These are phyloP conservation scores for Lichtheimia ramosa DNA, from an alignment of 371 early-diverging fungal species.

Conservation along the genomic window DNA sequence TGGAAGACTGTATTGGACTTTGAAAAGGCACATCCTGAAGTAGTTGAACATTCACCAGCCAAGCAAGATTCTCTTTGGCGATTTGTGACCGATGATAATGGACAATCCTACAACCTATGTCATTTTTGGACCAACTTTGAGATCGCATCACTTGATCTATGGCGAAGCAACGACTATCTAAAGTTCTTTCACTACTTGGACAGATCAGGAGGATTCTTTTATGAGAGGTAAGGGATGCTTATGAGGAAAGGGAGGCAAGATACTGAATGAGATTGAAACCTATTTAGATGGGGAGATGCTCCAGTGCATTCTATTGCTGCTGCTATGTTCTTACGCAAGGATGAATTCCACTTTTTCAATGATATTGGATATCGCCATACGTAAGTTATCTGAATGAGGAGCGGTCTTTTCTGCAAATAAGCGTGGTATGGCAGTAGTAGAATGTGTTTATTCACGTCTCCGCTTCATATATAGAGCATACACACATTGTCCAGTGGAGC, in stretches of 20 bases:
- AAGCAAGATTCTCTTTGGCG: slow-evolving; percentile 38
- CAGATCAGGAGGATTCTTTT: slow-evolving; percentile 89
- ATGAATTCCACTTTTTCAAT: slow-evolving; percentile 89
- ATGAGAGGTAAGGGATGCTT: slow-evolving; percentile 62
- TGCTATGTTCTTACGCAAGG: slow-evolving; percentile 74
- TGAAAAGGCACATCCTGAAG: slow-evolving; percentile 41
- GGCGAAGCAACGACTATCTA: slow-evolving; percentile 73
- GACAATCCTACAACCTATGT: slow-evolving; percentile 58
- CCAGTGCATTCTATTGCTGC: slow-evolving; percentile 96
- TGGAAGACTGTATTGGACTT: slow-evolving; percentile 64
- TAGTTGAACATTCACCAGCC: slow-evolving; percentile 28
- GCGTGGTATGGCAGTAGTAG: too few relatives aligned
- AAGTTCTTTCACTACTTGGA: slow-evolving; percentile 85
- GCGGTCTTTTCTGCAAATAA: too few relatives aligned
- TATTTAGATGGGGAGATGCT: slow-evolving; percentile 91
- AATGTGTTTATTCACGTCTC: too few relatives aligned
- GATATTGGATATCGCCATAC: slow-evolving; percentile 71
- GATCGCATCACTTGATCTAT: slow-evolving; percentile 84
- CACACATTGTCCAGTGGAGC: slow-evolving; percentile 69
- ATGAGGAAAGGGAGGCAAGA: slow-evolving; percentile 25
- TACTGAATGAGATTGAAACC: neutral
- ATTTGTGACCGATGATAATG: slow-evolving; percentile 42
- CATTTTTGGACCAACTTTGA: slow-evolving; percentile 77
- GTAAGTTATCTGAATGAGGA: slow-evolving; percentile 46
- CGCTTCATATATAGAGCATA: slow-evolving; percentile 63